Evolutionary conservation across 2,329 filamentous ascomycete genomes (phyloP).

Genomic region (Verticillium nonalfalfae): DNA sequence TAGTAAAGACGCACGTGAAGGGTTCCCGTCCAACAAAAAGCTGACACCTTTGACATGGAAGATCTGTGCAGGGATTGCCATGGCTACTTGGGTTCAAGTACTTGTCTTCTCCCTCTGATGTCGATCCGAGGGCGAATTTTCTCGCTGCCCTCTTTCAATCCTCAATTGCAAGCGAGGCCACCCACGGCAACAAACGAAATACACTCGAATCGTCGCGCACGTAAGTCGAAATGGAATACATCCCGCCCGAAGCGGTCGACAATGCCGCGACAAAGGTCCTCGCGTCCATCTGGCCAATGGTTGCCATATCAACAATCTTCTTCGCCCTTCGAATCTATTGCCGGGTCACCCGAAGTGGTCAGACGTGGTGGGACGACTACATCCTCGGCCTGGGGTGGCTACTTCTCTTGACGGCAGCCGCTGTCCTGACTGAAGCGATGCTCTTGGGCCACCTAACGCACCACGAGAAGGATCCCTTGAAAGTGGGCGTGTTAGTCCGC

Average conservation of each 20-base stretch:
- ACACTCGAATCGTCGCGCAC: not conserved
- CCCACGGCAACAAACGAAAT: not conserved
- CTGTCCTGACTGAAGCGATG: slow-evolving; percentile 11
- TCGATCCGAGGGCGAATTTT: not conserved
- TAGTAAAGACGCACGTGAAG: not conserved
- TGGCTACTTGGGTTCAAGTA: not conserved
- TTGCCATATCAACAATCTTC: slow-evolving; percentile 2
- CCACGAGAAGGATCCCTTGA: slow-evolving; percentile 1
- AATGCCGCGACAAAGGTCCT: not conserved
- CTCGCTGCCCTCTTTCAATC: not conserved
- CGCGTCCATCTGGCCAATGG: slow-evolving; percentile 4
- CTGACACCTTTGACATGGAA: not conserved
- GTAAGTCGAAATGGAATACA: not conserved
- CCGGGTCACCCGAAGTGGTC: slow-evolving; percentile 10
- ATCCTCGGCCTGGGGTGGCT: slow-evolving; percentile 5
- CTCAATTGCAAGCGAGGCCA: not conserved
- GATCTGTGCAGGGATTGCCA: not conserved
- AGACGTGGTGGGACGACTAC: slow-evolving; percentile 17
- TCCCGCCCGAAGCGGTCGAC: not conserved
- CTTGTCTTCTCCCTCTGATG: not conserved
- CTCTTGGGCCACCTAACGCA: slow-evolving; percentile 7
- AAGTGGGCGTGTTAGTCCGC: slow-evolving; percentile 6
- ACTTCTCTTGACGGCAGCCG: slow-evolving; percentile 4
- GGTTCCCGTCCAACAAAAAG: not conserved
- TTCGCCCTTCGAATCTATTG: slow-evolving; percentile 15